Evolutionary conservation across 1,284 basidiomycete genomes (phyloP), one percentile per base, ranked within the genome.

Genomic region (Heterobasidion parviporum): DNA sequence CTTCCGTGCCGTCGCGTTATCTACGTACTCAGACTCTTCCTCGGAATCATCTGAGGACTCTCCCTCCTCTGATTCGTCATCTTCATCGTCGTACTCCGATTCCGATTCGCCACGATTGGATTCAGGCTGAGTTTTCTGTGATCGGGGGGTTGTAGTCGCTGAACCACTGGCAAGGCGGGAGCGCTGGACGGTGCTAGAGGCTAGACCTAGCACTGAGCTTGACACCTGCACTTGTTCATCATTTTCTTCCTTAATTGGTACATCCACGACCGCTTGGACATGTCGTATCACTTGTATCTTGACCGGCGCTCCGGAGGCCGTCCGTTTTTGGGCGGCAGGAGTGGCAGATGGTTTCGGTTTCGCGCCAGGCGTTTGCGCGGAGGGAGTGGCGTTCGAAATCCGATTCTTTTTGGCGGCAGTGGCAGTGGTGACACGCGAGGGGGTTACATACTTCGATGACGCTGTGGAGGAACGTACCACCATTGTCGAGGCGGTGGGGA

Each of bases 381-480:
- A 32, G 8, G 20, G 52, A 26, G 12, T 38, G 33, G 12, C 5
- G 50, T 20, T 33, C 3, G 50, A 51, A 15, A 34, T 33, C 33
- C 32, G 45, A 15, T 15, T 14, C 8, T 44, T 20, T 16, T 32
- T 12, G 15, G 44, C 45, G 36, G 18, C 34, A 7, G 52, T 14
- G 15, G 20, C 43, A 15, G 52, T 32, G 2, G 41, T 10, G 6
- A 44, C 26, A 8, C 9, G 36, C 15, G 41, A 14, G 7, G 26
- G 26, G 8, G 14, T 44, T n/a, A 34, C 34, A 9, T 12, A 33
- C 9, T 32, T 26, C 44, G 52, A 56, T 2, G 66, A 61, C 15
- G 62, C 55, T 5, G 60, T 63, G 10, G 67, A 67, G 1, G 64
- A 63, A 15, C 64, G 64, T 50, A 62, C 65, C 12, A 65, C 58